Evolutionary conservation across 257 asterid genomes (phyloP), one percentile per base, ranked within the genome.

Genomic region (Paraleonurus japonicus): DNA sequence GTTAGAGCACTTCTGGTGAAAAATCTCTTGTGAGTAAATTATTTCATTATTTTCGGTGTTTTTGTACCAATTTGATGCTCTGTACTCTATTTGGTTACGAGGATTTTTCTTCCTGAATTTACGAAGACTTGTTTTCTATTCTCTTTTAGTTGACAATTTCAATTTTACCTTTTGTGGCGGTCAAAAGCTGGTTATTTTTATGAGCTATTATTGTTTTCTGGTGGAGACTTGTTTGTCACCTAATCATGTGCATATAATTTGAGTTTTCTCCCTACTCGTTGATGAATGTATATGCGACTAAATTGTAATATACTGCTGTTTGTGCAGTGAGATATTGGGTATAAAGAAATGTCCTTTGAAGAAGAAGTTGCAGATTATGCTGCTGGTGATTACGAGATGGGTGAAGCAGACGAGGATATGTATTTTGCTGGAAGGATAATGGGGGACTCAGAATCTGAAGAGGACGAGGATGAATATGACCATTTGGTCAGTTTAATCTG

Each of bases 381-480:
- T 0, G 82, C 74, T 41, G 86, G 45, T 37, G 85, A 78, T 47
- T 70, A 69, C 45, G 88, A 78, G 63, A 84, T 84, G 84, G 82
- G 67, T 0, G 86, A 76, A 48, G 82, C 77, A 12, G 88, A 81
- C 2, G 89, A 80, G 0, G 84, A 85, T 59, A 72, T 82, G 75
- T 78, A 76, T 37, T 82, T 72, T 30, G 77, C 77, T 63, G 85
- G 82, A 48, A 73, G 80, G 41, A 30, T 82, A 27, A 70, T 82
- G 81, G 84, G 78, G 47, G 89, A 82, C 37, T 33, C 85, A 0
- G 89, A 85, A 28, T 77, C 85, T 2, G 89, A 82, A 67, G 89
- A 82, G 65, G 89, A 82, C 0, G 89, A 81, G 68, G 86, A 78
- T 51, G 89, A 80, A 43, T 74, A 84, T 39, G 83, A 80, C 39